These are phyloP conservation scores for Epithele typhae DNA, from an alignment of 768 basidiomycete species.

Conservation along the genomic window DNA sequence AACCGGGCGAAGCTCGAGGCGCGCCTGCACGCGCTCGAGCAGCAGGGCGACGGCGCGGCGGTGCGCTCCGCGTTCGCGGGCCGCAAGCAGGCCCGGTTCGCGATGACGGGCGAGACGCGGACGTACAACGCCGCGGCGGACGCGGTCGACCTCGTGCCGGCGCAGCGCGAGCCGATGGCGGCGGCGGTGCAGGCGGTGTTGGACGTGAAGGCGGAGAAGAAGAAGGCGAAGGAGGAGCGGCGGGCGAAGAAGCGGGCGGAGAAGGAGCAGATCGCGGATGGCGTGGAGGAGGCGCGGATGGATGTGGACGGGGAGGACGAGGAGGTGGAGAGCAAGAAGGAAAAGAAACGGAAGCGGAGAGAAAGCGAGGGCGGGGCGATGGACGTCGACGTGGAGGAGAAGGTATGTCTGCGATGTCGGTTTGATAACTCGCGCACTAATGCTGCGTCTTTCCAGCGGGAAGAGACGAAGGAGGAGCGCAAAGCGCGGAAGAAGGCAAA, in stretches of 20 bases:
- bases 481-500: constrained; percentile 78
- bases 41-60: constrained; percentile 68
- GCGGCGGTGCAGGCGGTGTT: constrained; percentile 67
- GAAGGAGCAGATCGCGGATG: constrained; percentile 35
- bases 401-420: constrained; percentile 24
- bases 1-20: constrained; percentile 96
- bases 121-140: constrained; percentile 89
- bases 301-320: constrained; percentile 39
- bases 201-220: constrained; percentile 88
- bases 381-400: constrained; percentile 39
- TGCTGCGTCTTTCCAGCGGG: constrained; percentile 17
- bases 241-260: constrained; percentile 58
- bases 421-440: neutral
- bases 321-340: constrained; percentile 34
- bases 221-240: constrained; percentile 73
- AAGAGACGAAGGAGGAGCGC: constrained; percentile 73
- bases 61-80: constrained; percentile 45
- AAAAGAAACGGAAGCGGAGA: constrained; percentile 44
- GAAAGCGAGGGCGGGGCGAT: constrained; percentile 50
- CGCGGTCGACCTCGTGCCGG: constrained; percentile 75
- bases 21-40: constrained; percentile 83
- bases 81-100: constrained; percentile 60
- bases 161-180: constrained; percentile 80
- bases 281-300: constrained; percentile 29
- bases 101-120: constrained; percentile 73